phyloP scores from a whole-genome alignment of 495 filamentous ascomycete genomes.

The Neurospora hispaniola region DNA sequence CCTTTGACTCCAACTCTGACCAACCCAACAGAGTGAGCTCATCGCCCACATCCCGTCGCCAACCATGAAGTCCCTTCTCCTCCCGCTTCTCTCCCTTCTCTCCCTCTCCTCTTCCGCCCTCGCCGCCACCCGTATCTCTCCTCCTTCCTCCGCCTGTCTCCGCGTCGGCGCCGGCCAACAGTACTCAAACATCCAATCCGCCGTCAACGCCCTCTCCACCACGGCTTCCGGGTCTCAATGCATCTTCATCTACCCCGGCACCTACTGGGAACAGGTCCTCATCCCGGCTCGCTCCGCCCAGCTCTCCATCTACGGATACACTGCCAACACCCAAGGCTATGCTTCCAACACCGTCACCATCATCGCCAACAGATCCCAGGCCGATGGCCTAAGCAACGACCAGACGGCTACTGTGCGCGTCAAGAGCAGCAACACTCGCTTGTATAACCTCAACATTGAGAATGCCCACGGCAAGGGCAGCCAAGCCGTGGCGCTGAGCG shows the following conservation, averaged over 20 bases:
- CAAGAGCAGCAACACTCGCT: constrained; percentile 35
- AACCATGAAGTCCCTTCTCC: constrained; percentile 7
- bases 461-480: constrained; percentile 45
- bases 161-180: constrained; percentile 33
- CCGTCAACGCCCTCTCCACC: constrained; percentile 44
- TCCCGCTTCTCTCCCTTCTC: constrained; percentile 5
- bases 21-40: neutral
- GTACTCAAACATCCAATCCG: constrained; percentile 43
- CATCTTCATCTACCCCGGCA: constrained; percentile 54
- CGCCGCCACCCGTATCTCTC: constrained; percentile 34
- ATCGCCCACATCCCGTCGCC: neutral
- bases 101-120: constrained; percentile 18
- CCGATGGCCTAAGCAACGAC: constrained; percentile 33
- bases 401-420: constrained; percentile 46
- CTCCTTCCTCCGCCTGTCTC: constrained; percentile 41
- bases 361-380: constrained; percentile 33
- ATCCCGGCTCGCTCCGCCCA: constrained; percentile 30
- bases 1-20: neutral
- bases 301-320: constrained; percentile 52
- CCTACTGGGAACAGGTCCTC: constrained; percentile 50
- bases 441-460: constrained; percentile 54
- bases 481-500: constrained; percentile 51
- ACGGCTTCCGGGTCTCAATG: constrained; percentile 35
- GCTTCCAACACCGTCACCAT: constrained; percentile 49
- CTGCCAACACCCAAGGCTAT: constrained; percentile 45